These are phyloP conservation scores for Populus nigra DNA, from an alignment of 345 rosid species.

Conservation along the genomic window DNA sequence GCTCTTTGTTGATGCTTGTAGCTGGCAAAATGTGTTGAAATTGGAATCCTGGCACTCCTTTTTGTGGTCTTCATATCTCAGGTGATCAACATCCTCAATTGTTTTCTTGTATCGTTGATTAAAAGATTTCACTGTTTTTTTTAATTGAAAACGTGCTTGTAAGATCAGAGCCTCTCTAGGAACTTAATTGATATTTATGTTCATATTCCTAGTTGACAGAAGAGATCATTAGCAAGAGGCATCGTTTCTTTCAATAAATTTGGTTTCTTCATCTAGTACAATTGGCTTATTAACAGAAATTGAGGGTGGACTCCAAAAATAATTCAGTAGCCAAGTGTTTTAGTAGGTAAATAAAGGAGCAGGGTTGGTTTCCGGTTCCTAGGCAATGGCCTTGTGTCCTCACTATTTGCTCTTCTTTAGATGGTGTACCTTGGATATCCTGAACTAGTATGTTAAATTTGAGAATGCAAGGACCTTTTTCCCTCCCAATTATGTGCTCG, in stretches of 20 bases:
- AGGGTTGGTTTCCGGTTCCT: background rate
- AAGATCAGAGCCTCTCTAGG: background rate
- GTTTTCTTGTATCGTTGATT: background rate
- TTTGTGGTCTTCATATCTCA: conserved; percentile 65
- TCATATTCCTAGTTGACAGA: background rate
- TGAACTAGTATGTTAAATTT: background rate
- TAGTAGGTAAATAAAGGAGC: background rate
- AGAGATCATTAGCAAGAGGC: background rate
- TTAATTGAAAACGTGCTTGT: background rate
- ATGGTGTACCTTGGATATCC: background rate
- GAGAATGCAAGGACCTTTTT: background rate
- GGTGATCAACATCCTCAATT: conserved; percentile 38
- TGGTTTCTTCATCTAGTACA: no score
- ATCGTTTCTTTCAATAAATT: no score
- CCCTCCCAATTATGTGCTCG: background rate
- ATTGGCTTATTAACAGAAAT: no score
- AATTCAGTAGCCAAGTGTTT: no score
- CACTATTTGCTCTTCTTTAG: background rate
- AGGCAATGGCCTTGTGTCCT: background rate
- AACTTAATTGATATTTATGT: background rate
- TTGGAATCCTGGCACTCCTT: conserved; percentile 81
- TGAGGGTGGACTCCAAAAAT: no score
- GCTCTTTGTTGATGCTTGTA: conserved; percentile 29
- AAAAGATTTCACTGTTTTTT: background rate
- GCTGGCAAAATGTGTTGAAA: conserved; percentile 74